Evolutionary conservation across 257 asterid genomes (phyloP).

Genomic region (Rauvolfia tetraphylla): DNA sequence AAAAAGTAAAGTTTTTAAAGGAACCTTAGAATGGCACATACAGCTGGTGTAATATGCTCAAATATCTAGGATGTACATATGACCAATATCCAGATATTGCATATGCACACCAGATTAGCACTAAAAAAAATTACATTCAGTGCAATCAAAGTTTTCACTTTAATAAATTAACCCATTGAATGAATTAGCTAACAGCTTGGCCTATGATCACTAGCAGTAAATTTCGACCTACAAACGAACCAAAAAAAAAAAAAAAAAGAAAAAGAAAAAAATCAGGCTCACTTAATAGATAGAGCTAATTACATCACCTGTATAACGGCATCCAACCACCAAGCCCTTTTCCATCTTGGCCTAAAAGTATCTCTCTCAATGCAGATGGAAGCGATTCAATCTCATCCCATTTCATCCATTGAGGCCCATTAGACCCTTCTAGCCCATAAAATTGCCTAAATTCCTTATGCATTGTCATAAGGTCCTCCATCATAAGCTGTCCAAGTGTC

Average conservation of each 20-base stretch:
- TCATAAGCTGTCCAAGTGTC: slow-evolving; percentile 68
- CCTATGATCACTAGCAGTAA: background rate
- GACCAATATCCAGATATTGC: background rate
- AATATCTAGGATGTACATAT: background rate
- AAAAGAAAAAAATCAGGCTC: too few species aligned
- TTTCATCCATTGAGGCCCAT: slow-evolving; percentile 66
- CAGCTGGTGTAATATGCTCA: background rate
- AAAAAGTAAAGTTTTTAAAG: background rate
- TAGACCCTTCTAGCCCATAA: slow-evolving; percentile 64
- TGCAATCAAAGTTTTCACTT: background rate
- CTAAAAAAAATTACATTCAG: background rate
- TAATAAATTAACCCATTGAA: background rate
- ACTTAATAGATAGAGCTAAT: background rate
- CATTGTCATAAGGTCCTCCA: slow-evolving; percentile 83
- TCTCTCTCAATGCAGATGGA: slow-evolving; percentile 48
- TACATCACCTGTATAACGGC: slow-evolving; percentile 65
- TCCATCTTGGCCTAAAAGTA: slow-evolving; percentile 27
- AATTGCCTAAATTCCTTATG: slow-evolving; percentile 63
- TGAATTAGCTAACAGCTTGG: background rate
- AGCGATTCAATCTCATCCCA: slow-evolving; percentile 79
- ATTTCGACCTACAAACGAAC: background rate
- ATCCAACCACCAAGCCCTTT: slow-evolving; percentile 68
- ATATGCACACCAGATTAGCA: background rate
- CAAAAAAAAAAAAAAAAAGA: background rate
- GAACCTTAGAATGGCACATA: background rate